Base-by-base conservation (phyloP, 1,139 yeast genomes). In the Blastobotrys malaysiensis region DNA sequence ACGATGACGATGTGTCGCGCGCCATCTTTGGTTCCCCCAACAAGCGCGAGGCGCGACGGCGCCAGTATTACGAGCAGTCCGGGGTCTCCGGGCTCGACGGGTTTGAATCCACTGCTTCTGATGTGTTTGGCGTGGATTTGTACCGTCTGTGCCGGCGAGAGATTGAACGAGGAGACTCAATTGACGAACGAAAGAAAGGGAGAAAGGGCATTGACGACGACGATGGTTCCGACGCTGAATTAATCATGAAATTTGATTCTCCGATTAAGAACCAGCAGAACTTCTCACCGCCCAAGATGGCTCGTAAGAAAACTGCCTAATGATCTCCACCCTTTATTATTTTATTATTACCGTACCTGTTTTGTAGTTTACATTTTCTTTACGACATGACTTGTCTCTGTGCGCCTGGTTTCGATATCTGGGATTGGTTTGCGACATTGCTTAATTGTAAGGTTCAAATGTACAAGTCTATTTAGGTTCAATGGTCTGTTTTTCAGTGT, bases 71-170 rank as follows among this genome's bases (percentile, higher is more conserved):
- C 54, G 66, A 68, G 56, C 65, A 65, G 53, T 63, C 66, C 1
- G 64, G 64, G 9, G 62, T 59, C 4, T 48, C 60, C 14, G 59
- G 61, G 7, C 62, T 61, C 49, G 61, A 57, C 19, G 51, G 51
- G 49, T 51, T 55, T 51, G 65, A 61, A 46, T 59, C 56, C 27
- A 48, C 51, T n/a, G 68, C 69, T 9, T 62, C 71, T 19, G 82
- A 80, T 52, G 69, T 79, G 48, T 80, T 80, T 66, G 84, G 84
- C 36, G 83, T 80, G 24, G 84, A 80, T 62, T 74, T 80, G 26
- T 77, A 78, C 58, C 78, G 81, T 27, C 82, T 80, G n/a, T 79
- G 80, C 60, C 73, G 78, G 59, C 70, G 84, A 19, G 84, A 82
- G 1, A 77, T 77, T 19, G 78, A 75, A 49, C 57, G 57, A 14